A percentile compares a stretch with the other conserved stretches of the same genome.
These are phyloP conservation scores for Claviceps paspali DNA, from an alignment of 2,329 filamentous ascomycete genomes.

Conservation along the genomic window DNA sequence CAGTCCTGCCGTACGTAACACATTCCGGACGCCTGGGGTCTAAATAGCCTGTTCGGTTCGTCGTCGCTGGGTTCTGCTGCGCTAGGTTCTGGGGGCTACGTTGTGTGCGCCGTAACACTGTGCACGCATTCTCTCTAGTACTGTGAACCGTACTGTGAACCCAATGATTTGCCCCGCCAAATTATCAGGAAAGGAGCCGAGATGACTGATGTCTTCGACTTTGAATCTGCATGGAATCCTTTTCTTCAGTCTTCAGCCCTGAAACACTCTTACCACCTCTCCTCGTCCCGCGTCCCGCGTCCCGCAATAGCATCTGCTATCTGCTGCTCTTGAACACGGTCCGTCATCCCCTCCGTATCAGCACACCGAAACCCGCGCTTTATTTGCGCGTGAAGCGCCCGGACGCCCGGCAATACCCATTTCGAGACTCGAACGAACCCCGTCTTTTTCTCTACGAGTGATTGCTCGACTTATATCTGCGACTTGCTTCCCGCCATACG, in stretches of 20 bases:
- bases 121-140: too few relatives aligned
- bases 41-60: too few relatives aligned
- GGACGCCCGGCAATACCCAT: neutral
- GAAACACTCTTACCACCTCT: neutral
- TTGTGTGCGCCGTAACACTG: too few relatives aligned
- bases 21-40: too few relatives aligned
- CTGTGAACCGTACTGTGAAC: constrained; percentile 1
- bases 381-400: neutral
- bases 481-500: neutral
- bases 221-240: constrained; percentile 8
- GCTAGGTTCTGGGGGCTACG: too few relatives aligned
- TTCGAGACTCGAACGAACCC: neutral
- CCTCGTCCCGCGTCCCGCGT: too few relatives aligned
- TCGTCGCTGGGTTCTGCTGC: neutral
- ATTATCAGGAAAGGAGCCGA: constrained; percentile 6
- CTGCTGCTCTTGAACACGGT: neutral
- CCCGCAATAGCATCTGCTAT: too few relatives aligned
- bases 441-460: neutral
- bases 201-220: constrained; percentile 6
- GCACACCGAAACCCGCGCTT: neutral
- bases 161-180: constrained; percentile 21
- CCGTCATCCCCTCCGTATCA: neutral
- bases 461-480: neutral
- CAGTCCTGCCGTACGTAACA: too few relatives aligned
- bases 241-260: neutral